These are phyloP conservation scores for Botrytis tulipae DNA, from an alignment of 2,329 filamentous ascomycete species.

Conservation along the genomic window DNA sequence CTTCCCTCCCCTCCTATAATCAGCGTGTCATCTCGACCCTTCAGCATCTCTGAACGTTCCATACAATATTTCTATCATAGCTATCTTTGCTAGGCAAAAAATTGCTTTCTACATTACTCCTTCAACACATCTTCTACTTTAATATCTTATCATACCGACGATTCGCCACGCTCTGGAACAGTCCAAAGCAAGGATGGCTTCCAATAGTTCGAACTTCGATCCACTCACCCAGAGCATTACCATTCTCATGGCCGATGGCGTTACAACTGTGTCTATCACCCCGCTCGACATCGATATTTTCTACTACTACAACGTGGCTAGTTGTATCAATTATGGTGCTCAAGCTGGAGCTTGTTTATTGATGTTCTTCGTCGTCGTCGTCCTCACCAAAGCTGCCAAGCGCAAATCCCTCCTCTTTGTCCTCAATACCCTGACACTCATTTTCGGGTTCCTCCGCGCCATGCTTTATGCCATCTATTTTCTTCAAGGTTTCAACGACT, in stretches of 20 bases:
- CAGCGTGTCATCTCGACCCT: background rate
- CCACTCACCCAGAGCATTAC: slow-evolving; percentile 52
- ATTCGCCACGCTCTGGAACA: background rate
- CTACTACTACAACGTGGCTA: slow-evolving; percentile 47
- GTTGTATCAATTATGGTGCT: slow-evolving; percentile 55
- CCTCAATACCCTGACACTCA: slow-evolving; percentile 56
- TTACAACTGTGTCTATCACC: slow-evolving; percentile 41
- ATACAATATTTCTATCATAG: background rate
- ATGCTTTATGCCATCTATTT: slow-evolving; percentile 51
- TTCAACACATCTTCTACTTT: background rate
- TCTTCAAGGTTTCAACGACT: slow-evolving; percentile 49
- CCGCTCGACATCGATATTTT: slow-evolving; percentile 47
- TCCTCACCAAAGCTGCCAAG: slow-evolving; percentile 59
- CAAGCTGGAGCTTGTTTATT: slow-evolving; percentile 60
- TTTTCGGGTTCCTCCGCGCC: slow-evolving; percentile 52
- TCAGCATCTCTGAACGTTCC: background rate
- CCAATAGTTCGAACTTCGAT: slow-evolving; percentile 42
- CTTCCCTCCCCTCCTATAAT: background rate
- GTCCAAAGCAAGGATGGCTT: slow-evolving; percentile 2
- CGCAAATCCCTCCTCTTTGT: slow-evolving; percentile 57
- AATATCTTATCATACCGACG: background rate
- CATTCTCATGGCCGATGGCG: slow-evolving; percentile 46
- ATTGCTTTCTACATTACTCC: background rate
- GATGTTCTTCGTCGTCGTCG: slow-evolving; percentile 55
- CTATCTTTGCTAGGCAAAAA: background rate